Evolutionary conservation across 306 rosid species (phyloP), one percentile per base, ranked within the genome.

Genomic region (Cotoneaster glaucophyllus): DNA sequence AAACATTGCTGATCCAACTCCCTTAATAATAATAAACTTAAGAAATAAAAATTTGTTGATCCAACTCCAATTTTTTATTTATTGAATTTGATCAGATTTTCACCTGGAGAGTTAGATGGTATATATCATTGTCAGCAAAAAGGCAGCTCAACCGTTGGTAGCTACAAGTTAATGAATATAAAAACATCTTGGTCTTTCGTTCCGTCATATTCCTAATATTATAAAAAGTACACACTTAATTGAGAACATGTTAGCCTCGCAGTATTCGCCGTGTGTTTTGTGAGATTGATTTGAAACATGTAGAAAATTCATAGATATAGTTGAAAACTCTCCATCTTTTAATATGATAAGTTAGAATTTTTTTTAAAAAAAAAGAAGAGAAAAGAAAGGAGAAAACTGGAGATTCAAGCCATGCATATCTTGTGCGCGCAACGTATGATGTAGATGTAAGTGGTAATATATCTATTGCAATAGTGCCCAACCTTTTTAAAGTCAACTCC

Each of bases 251-350:
- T 67, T 52, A 5, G 64, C 69, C 22, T 76, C 74, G 77, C 41
- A 76, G 79, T 68, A 77, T 26, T 67, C 77, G 81, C 82, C 77
- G 61, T 52, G 72, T 62, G 70, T 65, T 78, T 70, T 75, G 45
- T 72, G 11, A 11, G 61, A 11, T 32, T 31, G 64, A 28, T 71
- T 31, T 58, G 50, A 64, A 56, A 31, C 50, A 74, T 13, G 26
- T 77, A 37, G 39, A 18, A 69, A 45, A 52, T 48, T 41, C 31
- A 28, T 15, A 29, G 4, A 39, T 25, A 34, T 24, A 64, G 63
- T 79, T 65, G 62, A 65, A 54, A 41, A 41, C 9, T 43, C 11
- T 29, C 29, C 62, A 26, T 22, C 39, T 22, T 58, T 11, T 53
- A n/a, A 39, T 25, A 5, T 50, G 32, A 6, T 8, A 4, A 25